These are phyloP conservation scores for Populus tomentosa DNA, from an alignment of 441 rosid genomes.

Conservation along the genomic window DNA sequence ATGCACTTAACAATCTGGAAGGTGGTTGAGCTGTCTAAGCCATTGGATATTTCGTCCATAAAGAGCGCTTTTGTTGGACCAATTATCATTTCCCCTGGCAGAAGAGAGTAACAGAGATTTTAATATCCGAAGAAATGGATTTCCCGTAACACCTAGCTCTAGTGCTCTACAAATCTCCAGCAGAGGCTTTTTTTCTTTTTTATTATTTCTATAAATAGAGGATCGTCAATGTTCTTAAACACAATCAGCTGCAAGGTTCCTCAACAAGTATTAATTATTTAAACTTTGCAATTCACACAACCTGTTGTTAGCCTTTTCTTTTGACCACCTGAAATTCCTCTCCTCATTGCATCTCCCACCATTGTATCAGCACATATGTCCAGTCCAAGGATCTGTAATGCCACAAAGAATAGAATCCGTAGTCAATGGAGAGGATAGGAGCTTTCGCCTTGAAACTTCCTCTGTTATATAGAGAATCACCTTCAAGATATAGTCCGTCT, in stretches of 20 bases:
- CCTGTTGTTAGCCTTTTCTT: constrained; percentile 37
- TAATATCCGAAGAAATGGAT: neutral
- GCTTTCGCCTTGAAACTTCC: neutral
- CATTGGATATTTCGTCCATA: constrained; percentile 14
- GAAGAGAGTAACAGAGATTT: neutral
- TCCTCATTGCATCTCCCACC: constrained; percentile 32
- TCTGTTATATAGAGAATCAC: neutral
- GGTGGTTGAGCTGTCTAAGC: constrained; percentile 35
- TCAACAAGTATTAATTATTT: no score
- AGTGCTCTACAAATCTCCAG: neutral
- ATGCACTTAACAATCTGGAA: constrained; percentile 31
- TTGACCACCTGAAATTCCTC: constrained; percentile 34
- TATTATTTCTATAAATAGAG: no score
- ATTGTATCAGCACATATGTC: constrained; percentile 30
- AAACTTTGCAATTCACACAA: neutral
- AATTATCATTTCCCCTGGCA: constrained; percentile 29
- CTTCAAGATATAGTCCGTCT: constrained; percentile 36
- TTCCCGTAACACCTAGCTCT: neutral
- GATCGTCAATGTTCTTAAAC: no score
- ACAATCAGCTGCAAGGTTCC: no score
- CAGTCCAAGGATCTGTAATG: constrained; percentile 30
- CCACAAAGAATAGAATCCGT: neutral
- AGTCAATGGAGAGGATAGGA: neutral
- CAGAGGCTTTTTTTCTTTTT: neutral
- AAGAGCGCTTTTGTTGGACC: constrained; percentile 27